Evolutionary conservation across 2,329 filamentous ascomycete genomes (phyloP).

Genomic region (Colletotrichum filicis): DNA sequence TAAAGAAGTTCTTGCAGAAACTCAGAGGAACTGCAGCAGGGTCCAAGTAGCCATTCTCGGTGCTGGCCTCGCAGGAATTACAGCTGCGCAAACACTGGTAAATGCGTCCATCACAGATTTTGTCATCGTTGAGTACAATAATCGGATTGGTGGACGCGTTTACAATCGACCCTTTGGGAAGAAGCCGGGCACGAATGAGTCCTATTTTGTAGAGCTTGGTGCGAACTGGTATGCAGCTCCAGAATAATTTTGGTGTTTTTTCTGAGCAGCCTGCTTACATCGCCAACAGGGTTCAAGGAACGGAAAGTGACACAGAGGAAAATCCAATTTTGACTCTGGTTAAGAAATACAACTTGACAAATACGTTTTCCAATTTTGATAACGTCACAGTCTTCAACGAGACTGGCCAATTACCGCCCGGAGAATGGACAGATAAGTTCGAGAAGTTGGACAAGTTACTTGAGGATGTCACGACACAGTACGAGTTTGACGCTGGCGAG

Average conservation of each 20-base stretch:
- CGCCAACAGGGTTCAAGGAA: slow-evolving; percentile 19
- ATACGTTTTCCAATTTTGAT: slow-evolving; percentile 67
- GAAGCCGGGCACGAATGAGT: slow-evolving; percentile 54
- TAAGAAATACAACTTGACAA: slow-evolving; percentile 67
- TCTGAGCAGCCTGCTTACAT: background rate
- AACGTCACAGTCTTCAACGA: slow-evolving; percentile 71
- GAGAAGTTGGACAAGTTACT: slow-evolving; percentile 42
- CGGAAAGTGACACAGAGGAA: slow-evolving; percentile 46
- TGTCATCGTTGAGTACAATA: slow-evolving; percentile 72
- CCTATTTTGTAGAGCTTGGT: slow-evolving; percentile 71
- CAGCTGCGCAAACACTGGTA: slow-evolving; percentile 70
- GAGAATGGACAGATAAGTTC: slow-evolving; percentile 60
- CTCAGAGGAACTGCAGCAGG: slow-evolving; percentile 39
- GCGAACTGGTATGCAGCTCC: slow-evolving; percentile 67
- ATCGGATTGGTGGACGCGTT: slow-evolving; percentile 71
- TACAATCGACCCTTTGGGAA: slow-evolving; percentile 67
- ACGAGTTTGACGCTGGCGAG: slow-evolving; percentile 64
- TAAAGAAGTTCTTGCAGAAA: background rate
- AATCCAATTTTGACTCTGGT: slow-evolving; percentile 73
- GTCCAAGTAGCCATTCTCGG: slow-evolving; percentile 59
- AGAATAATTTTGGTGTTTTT: background rate
- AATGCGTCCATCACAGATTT: slow-evolving; percentile 73
- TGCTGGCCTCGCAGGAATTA: slow-evolving; percentile 71
- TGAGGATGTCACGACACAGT: slow-evolving; percentile 47
- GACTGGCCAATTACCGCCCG: slow-evolving; percentile 63